phyloP scores from a whole-genome alignment of 805 yeast genomes.

The Candida multigemmis region DNA sequence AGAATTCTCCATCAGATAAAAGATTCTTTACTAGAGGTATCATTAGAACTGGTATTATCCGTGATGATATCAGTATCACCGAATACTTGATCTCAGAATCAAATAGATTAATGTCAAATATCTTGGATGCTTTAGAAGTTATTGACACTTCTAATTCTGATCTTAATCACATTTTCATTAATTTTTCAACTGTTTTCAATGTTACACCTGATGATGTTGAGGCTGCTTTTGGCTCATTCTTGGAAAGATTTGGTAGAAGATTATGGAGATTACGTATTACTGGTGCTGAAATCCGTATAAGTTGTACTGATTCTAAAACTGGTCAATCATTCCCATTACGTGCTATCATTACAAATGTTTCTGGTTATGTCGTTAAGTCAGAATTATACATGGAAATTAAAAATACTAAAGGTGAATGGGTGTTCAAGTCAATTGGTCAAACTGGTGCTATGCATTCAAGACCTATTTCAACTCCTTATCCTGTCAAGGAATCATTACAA shows the following conservation, averaged over 20 bases:
- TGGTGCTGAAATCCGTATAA: constrained; percentile 94
- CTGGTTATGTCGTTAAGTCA: constrained; percentile 94
- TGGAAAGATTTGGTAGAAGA: constrained; percentile 95
- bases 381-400: constrained; percentile 92
- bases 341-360: constrained; percentile 91
- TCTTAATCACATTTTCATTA: constrained; percentile 92
- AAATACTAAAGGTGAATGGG: constrained; percentile 92
- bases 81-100: constrained; percentile 96
- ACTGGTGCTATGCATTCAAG: constrained; percentile 98
- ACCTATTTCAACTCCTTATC: constrained; percentile 91
- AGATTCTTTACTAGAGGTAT: constrained; percentile 96
- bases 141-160: constrained; percentile 93
- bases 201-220: constrained; percentile 94
- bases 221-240: constrained; percentile 94
- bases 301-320: constrained; percentile 80
- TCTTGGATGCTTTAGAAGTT: constrained; percentile 89
- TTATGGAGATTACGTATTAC: constrained; percentile 95
- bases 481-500: constrained; percentile 96
- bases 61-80: constrained; percentile 86
- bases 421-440: constrained; percentile 87
- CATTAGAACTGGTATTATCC: constrained; percentile 89
- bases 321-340: constrained; percentile 93
- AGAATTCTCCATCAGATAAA: constrained; percentile 87
- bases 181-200: constrained; percentile 92
- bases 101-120: constrained; percentile 90